Evolutionary conservation across 164 flowering plant genomes (phyloP), one percentile per base, ranked within the genome.

Genomic region (Hamamelis virginiana): DNA sequence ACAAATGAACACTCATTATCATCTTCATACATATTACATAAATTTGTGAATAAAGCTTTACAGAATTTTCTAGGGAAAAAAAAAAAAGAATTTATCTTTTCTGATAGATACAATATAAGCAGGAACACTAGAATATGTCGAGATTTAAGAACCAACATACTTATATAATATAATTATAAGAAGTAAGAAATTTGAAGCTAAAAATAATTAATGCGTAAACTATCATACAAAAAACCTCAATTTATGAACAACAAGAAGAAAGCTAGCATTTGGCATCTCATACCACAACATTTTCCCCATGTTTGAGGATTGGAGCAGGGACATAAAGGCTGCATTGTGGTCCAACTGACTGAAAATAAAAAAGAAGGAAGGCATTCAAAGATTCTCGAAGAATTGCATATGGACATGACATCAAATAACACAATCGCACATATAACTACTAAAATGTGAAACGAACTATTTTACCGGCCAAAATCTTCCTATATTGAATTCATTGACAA

Each of bases 381-480:
- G 25, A 1, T 53, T 22, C 12, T 21, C 11, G 56, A 47, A 48
- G 6, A 9, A 21, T 43, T 5, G 9, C 33, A 68, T 43, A 16
- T 15, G 19, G 53, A 28, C 1, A 53, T 53, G 23, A 12, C 21
- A 65, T 38, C 21, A 62, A 11, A 47, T 27, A 44, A 15, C 26
- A 64, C 22, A 61, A 8, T 27, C 43, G 22, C 1, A 67, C 62
- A 52, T 13, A 64, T 0, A 46, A 47, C 5, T 0, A 66, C 22
- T 41, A 9, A 51, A 12, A 13, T 15, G 14, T 16, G 50, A 61
- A 50, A 23, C 50, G 12, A 16, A 13, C 16, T 38, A 55, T 43
- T 67, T 78, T 82, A 94, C 98, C 83, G 95, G 96, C 97, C 98
- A 94, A 72, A 70, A 94, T 84, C 98, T 84, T 78, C 98, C 98